Base-by-base conservation (phyloP, 495 filamentous ascomycete genomes). In the Aspergillus hancockii region DNA sequence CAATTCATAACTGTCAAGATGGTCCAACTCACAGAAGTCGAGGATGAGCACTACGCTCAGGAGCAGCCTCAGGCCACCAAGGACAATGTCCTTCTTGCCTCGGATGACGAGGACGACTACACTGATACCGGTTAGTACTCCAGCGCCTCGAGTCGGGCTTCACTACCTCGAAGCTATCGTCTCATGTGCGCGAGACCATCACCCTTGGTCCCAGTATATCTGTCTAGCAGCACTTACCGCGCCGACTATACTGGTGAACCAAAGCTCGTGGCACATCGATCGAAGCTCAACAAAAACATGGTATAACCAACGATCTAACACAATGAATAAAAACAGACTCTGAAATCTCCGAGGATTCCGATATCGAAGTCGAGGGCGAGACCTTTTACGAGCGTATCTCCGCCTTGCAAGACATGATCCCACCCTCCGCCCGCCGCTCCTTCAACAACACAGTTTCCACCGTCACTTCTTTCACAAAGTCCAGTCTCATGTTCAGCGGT, bases 1-100 rank as follows among this genome's bases (percentile, higher is more conserved):
- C 32, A 58, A 55, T 49, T 60, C 50, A 40, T 57, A 66, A 40
- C 69, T 72, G 68, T 58, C 78, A 93, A 72, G 67, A 98, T 98
- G 94, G 94, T 98, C 71, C 90, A 95, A 76, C 90, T 98, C 63
- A 88, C 87, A 64, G 95, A 97, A 78, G 93, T 98, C 70, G 87
- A 93, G 61, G 94, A 98, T 72, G 92, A 96, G 79, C 91, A 94
- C 74, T 96, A 97, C 81, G 78, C 85, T 69, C 74, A 80, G 60
- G 79, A 87, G 65, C 89, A 90, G 74, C 86, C 89, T 63, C 79
- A 81, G 47, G 82, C 90, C 49, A 78, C 77, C 59, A 79, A 79
- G 71, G 43, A 75, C 67, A 71, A 79, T 55, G 71, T 74, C 52
- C 70, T 81, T 54, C 64, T 80, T 41, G 70, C 74, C 56, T 85